A percentile compares a stretch with the other conserved stretches of the same genome.
Conservation (phyloP, 805 yeast genomes). For the baker's yeast (Saccharomyces cerevisiae) region DNA sequence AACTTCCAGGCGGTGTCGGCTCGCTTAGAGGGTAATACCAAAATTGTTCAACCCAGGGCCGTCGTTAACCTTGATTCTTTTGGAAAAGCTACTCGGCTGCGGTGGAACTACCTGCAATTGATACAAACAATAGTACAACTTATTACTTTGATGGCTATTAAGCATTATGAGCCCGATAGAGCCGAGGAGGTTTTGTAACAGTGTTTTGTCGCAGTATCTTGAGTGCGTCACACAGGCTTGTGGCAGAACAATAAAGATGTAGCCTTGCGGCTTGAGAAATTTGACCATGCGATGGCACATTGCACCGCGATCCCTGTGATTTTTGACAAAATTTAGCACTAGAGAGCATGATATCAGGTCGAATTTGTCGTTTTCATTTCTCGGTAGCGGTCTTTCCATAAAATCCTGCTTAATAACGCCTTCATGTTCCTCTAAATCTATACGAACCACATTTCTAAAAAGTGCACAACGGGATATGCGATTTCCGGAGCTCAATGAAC, state of each 20-base stretch:
- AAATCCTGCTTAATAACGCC: slow-evolving; percentile 73
- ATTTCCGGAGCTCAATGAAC: slow-evolving; percentile 65
- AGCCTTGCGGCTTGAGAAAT: slow-evolving; percentile 39
- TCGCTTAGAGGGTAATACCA: slow-evolving; percentile 32
- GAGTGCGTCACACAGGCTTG: slow-evolving; percentile 80
- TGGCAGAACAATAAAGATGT: slow-evolving; percentile 76
- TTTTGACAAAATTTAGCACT: slow-evolving; percentile 83
- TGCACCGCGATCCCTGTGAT: slow-evolving; percentile 58
- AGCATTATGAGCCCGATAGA: slow-evolving; percentile 50
- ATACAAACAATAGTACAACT: slow-evolving; percentile 66
- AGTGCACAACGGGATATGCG: slow-evolving; percentile 51
- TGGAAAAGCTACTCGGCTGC: background rate
- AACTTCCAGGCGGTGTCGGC: background rate
- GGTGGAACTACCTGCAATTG: slow-evolving; percentile 4
- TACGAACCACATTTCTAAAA: slow-evolving; percentile 47
- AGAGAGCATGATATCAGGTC: slow-evolving; percentile 72
- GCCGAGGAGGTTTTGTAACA: slow-evolving; percentile 35
- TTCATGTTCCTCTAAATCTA: slow-evolving; percentile 59
- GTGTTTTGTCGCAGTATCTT: slow-evolving; percentile 42
- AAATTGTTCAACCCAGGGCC: slow-evolving; percentile 67
- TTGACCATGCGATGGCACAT: slow-evolving; percentile 58
- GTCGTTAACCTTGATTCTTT: slow-evolving; percentile 36
- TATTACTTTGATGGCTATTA: slow-evolving; percentile 50
- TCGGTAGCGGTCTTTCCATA: slow-evolving; percentile 64
- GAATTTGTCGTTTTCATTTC: slow-evolving; percentile 38